A percentile compares a stretch with the other conserved stretches of the same genome.
These are phyloP conservation scores for Azolla pinnata DNA, from an alignment of 75 land plant species.

Conservation along the genomic window DNA sequence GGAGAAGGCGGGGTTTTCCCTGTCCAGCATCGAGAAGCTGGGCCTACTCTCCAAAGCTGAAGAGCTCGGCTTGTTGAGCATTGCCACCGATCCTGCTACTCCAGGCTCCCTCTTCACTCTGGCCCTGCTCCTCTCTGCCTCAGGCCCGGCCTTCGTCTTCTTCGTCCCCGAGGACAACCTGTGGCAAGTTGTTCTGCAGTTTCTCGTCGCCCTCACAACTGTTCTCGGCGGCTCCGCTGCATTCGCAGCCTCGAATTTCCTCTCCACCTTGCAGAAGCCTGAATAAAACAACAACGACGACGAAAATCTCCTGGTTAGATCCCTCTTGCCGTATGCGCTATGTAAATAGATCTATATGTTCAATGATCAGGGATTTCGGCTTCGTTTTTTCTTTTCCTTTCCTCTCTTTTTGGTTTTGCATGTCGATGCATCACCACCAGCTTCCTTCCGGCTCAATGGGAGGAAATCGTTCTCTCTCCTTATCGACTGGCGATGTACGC, in stretches of 20 bases:
- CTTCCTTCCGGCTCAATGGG: too few relatives aligned
- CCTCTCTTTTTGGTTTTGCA: too few relatives aligned
- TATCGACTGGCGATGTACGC: too few relatives aligned
- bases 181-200: conserved; percentile 59
- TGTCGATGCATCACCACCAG: too few relatives aligned
- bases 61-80: conserved; percentile 75
- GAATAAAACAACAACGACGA: too few relatives aligned
- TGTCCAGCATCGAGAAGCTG: conserved; percentile 70
- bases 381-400: too few relatives aligned
- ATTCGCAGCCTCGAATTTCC: conserved; percentile 84
- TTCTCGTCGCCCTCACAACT: conserved; percentile 48
- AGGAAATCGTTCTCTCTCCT: too few relatives aligned
- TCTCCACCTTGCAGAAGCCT: conserved; percentile 74
- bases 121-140: conserved; percentile 50
- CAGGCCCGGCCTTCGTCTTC: conserved; percentile 66
- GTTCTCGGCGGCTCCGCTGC: conserved; percentile 89
- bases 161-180: conserved; percentile 66
- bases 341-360: too few relatives aligned
- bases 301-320: too few relatives aligned
- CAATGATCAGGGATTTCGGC: too few relatives aligned
- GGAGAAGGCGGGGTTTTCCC: conserved; percentile 73
- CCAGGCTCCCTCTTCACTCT: conserved; percentile 51
- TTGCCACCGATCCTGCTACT: conserved; percentile 81
- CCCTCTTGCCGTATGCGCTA: too few relatives aligned
- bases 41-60: conserved; percentile 96